Evolutionary conservation across 192 early-diverging fungal species (phyloP).

Genomic region (Coemansia sp.): DNA sequence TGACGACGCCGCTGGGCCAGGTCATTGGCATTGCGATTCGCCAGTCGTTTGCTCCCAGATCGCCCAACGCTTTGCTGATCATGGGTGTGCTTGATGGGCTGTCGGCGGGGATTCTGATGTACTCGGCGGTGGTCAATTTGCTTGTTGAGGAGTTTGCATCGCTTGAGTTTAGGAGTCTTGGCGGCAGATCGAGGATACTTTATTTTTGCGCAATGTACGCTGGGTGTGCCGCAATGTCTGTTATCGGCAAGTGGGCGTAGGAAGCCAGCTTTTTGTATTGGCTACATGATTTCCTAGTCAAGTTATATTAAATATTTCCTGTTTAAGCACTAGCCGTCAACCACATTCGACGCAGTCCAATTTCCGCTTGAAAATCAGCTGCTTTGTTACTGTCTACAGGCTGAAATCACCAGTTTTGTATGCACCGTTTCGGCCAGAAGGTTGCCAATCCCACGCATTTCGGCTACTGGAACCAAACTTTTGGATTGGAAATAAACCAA

Average conservation of each 20-base stretch:
- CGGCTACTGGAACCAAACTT: no score
- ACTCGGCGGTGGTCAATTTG: conserved; percentile 72
- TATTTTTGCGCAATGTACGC: conserved; percentile 64
- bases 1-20: conserved; percentile 82
- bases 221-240: conserved; percentile 74
- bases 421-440: no score
- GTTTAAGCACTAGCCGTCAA: background rate
- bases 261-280: background rate
- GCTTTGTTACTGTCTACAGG: no score
- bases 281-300: background rate
- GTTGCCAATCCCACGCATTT: no score
- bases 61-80: conserved; percentile 55
- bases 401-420: no score
- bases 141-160: conserved; percentile 69
- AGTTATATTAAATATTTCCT: conserved; percentile 5
- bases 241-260: conserved; percentile 77
- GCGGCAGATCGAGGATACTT: conserved; percentile 26
- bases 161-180: conserved; percentile 44
- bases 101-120: conserved; percentile 80
- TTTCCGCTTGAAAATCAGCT: no score
- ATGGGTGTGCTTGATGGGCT: conserved; percentile 78
- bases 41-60: conserved; percentile 57
- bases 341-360: no score
- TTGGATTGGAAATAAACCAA: no score
- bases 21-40: conserved; percentile 74